These are phyloP conservation scores for Fusarium sp. DNA, from an alignment of 2,329 filamentous ascomycete species.

Conservation along the genomic window DNA sequence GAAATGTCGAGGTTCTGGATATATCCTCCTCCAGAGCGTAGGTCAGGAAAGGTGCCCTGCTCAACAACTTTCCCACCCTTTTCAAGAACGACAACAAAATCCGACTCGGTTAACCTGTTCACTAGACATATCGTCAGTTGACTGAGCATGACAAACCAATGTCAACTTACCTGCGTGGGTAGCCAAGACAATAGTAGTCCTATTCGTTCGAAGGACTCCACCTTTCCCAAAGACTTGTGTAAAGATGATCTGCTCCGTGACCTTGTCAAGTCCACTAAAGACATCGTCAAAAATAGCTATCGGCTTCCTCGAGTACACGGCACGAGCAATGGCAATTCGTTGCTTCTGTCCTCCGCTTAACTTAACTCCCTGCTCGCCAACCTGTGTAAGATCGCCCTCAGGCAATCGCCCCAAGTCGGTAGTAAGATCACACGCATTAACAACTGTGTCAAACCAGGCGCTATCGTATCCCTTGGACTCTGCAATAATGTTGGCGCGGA, in stretches of 20 bases:
- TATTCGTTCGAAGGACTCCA: constrained; percentile 54
- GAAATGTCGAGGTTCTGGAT: constrained; percentile 55
- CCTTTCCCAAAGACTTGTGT: constrained; percentile 54
- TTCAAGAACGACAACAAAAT: constrained; percentile 61
- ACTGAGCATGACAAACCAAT: not conserved
- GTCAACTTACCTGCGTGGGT: constrained; percentile 52
- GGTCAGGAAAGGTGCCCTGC: constrained; percentile 56
- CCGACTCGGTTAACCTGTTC: constrained; percentile 55
- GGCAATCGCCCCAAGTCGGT: constrained; percentile 49
- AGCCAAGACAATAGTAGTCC: constrained; percentile 51
- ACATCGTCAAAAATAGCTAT: constrained; percentile 57
- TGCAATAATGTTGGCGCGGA: constrained; percentile 55
- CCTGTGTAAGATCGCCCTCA: constrained; percentile 44
- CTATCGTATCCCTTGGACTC: constrained; percentile 50
- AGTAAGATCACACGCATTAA: constrained; percentile 53
- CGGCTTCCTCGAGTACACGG: constrained; percentile 51
- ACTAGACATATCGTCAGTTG: constrained; percentile 30
- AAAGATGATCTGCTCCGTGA: constrained; percentile 59
- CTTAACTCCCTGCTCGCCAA: constrained; percentile 53
- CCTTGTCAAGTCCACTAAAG: constrained; percentile 57
- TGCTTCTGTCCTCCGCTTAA: constrained; percentile 55
- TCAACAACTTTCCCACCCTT: constrained; percentile 57
- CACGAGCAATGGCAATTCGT: constrained; percentile 53
- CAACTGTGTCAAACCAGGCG: constrained; percentile 50
- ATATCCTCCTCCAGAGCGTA: constrained; percentile 55